Evolutionary conservation across 2,329 filamentous ascomycete species (phyloP).

Genomic region (Dendryphion nanum): DNA sequence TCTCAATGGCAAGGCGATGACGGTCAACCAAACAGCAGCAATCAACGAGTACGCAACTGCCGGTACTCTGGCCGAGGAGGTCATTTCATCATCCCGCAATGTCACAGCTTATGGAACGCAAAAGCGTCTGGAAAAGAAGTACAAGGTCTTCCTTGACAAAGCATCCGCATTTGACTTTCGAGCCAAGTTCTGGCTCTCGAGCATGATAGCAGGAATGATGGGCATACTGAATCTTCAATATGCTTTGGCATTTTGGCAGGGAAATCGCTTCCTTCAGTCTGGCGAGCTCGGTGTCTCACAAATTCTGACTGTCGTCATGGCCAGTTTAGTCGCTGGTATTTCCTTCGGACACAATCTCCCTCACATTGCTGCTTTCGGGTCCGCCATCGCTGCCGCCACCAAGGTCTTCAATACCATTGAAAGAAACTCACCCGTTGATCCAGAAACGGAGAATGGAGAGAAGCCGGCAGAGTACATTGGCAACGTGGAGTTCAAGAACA

Average conservation of each 20-base stretch:
- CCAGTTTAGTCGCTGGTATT: conserved; percentile 91
- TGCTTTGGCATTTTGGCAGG: conserved; percentile 48
- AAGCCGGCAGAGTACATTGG: conserved; percentile 73
- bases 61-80: conserved; percentile 88
- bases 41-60: conserved; percentile 79
- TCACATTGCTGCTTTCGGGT: conserved; percentile 82
- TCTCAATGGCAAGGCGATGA: conserved; percentile 69
- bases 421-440: conserved; percentile 78
- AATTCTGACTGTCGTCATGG: conserved; percentile 82
- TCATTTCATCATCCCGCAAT: conserved; percentile 89
- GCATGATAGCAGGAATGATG: conserved; percentile 85
- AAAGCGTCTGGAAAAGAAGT: conserved; percentile 83
- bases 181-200: conserved; percentile 68
- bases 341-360: conserved; percentile 71
- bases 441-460: conserved; percentile 67
- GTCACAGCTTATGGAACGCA: conserved; percentile 92
- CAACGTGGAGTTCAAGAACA: conserved; percentile 72
- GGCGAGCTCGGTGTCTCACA: conserved; percentile 63
- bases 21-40: conserved; percentile 70
- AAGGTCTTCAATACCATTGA: conserved; percentile 97
- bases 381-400: conserved; percentile 74
- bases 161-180: conserved; percentile 76
- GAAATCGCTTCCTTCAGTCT: conserved; percentile 55
- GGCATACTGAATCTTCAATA: conserved; percentile 75
- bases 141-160: conserved; percentile 69